Evolutionary conservation across 176 grass and related monocot genomes (phyloP), one percentile per base, ranked within the genome.

Genomic region (Aegilops sharonensis): DNA sequence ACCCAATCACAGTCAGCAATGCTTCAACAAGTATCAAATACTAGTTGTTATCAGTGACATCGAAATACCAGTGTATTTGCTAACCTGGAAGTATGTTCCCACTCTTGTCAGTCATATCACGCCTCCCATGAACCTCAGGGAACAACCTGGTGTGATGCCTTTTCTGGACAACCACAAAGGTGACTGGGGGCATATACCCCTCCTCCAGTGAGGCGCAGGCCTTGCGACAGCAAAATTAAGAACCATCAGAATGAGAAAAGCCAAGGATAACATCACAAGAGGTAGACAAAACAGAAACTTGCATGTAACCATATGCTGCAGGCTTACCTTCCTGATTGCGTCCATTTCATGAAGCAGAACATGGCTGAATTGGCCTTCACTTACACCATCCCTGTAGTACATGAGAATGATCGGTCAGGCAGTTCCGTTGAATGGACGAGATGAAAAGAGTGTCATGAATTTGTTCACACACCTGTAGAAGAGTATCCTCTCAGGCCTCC

Each of bases 81-180:
- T 83, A 57, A 98, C 95, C 95, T 39, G 93, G 91, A 61, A 90
- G 78, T 27, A 98, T 98, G 36, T 98, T 98, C 65, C 93, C 95
- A 76, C 95, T 95, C 84, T 78, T 92, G 18, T 95, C 95, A 79
- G 88, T 93, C 65, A 82, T 71, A 74, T 63, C 71, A 69, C 93
- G 87, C 20, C 40, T 84, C 30, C 85, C 83, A 43, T 95, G 92
- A 8, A 88, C 72, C 82, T 93, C 89, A 72, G 95, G 86, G 63
- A 98, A 98, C 18, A 98, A 64, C 63, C 95, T 92, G 5, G 93
- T 95, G 47, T 95, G 93, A 68, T 98, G 93, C 37, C 91, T 87
- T 81, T 98, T 98, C 77, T 98, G 93, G 15, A 98, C 95, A 32
- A 98, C 91, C 39, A 98, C 91, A 52, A 95, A 95, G 0, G 95